phyloP scores from a whole-genome alignment of 1,139 yeast genomes.

The Geotrichum bryndzae region DNA sequence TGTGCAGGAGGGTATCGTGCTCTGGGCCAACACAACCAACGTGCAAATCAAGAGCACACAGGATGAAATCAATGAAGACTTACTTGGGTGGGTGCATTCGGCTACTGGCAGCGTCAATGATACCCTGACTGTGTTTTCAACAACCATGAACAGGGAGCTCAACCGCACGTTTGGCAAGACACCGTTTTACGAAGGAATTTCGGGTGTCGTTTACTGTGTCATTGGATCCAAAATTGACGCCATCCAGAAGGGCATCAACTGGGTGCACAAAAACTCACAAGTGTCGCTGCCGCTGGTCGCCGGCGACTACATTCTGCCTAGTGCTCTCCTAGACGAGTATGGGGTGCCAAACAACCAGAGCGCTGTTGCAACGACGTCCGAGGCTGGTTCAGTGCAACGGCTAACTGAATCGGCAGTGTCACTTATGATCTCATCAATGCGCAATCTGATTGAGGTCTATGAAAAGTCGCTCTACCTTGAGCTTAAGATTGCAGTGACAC shows the following conservation, averaged over 20 bases:
- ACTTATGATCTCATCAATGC: constrained; percentile 16
- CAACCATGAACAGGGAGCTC: constrained; percentile 50
- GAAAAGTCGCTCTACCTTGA: constrained; percentile 22
- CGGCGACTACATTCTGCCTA: constrained; percentile 11
- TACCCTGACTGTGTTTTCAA: constrained; percentile 49
- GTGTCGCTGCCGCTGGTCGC: constrained; percentile 47
- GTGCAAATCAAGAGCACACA: constrained; percentile 42
- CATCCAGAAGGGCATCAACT: constrained; percentile 64
- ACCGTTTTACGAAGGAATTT: constrained; percentile 54
- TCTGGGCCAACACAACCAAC: constrained; percentile 54
- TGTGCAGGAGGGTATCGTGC: constrained; percentile 22
- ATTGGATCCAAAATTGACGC: constrained; percentile 64
- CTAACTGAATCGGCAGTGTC: constrained; percentile 14
- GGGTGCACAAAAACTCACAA: constrained; percentile 65
- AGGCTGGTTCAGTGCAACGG: not conserved
- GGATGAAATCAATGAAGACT: constrained; percentile 48
- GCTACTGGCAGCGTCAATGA: constrained; percentile 51
- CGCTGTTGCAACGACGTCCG: not conserved
- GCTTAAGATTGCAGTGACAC: constrained; percentile 23
- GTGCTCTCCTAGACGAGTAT: constrained; percentile 4
- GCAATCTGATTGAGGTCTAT: constrained; percentile 20
- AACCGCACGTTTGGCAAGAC: constrained; percentile 60
- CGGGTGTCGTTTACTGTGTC: constrained; percentile 66
- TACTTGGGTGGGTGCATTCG: constrained; percentile 60
- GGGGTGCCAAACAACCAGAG: not conserved